A percentile compares a stretch with the other conserved stretches of the same genome.
phyloP scores from a whole-genome alignment of 495 filamentous ascomycete genomes.

The Neurospora africana region DNA sequence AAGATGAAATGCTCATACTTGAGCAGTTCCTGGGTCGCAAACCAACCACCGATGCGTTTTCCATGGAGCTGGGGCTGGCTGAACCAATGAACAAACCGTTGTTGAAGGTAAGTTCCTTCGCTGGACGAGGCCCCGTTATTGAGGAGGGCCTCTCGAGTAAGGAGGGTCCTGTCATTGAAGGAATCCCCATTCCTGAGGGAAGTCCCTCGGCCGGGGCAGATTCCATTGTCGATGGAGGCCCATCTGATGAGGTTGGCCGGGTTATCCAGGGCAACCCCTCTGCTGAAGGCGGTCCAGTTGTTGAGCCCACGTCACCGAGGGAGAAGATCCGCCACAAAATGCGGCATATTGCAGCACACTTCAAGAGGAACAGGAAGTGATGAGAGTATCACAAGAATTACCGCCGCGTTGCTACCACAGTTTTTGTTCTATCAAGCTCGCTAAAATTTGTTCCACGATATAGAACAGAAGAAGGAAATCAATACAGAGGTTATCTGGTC shows the following conservation, averaged over 20 bases:
- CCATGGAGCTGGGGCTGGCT: constrained; percentile 54
- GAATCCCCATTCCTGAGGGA: not conserved
- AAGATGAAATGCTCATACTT: constrained; percentile 65
- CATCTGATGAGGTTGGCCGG: not conserved
- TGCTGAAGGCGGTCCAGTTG: not conserved
- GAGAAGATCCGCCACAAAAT: not conserved
- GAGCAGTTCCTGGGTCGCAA: constrained; percentile 62
- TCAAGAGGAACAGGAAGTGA: not conserved
- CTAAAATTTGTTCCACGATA: not conserved
- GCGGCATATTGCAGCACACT: not conserved
- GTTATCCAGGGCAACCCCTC: not conserved
- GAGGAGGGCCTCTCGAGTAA: not conserved
- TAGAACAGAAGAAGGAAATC: not conserved
- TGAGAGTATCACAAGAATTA: not conserved
- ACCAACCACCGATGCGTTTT: constrained; percentile 65
- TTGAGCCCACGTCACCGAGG: not conserved
- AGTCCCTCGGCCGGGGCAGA: not conserved
- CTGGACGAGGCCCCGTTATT: not conserved
- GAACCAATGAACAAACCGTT: not conserved
- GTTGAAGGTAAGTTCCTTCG: not conserved
- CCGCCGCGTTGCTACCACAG: not conserved
- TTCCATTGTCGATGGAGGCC: not conserved
- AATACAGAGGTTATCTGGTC: not conserved
- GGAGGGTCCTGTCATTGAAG: not conserved
- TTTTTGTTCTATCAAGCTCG: not conserved